phyloP scores from a whole-genome alignment of 257 asterid species.

The Ajuga chamaepitys region DNA sequence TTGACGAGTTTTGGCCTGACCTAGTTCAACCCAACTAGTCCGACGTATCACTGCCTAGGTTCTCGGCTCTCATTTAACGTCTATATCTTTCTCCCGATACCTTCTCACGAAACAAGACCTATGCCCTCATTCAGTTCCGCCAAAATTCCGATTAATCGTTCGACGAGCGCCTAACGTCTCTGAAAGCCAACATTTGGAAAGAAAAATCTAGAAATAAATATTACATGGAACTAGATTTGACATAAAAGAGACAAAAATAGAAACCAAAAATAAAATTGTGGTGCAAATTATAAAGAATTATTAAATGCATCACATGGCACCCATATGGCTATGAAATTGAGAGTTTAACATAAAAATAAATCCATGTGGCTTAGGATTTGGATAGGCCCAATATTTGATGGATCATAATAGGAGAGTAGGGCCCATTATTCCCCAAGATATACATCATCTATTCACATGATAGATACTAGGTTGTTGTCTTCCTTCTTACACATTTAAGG shows the following conservation, averaged over 20 bases:
- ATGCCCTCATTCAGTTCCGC: too few species aligned
- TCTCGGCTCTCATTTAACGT: too few species aligned
- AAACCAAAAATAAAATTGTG: neutral
- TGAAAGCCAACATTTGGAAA: too few species aligned
- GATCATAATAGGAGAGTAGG: constrained; percentile 13
- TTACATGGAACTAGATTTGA: too few species aligned
- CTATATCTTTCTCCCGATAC: too few species aligned
- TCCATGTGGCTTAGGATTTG: constrained; percentile 7
- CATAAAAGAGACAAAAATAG: constrained; percentile 1
- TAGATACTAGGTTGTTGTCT: constrained; percentile 14
- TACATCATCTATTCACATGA: constrained; percentile 17
- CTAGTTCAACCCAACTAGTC: too few species aligned
- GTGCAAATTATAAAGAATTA: constrained; percentile 11
- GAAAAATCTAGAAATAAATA: too few species aligned
- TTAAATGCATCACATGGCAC: constrained; percentile 23
- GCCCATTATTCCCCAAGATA: constrained; percentile 11
- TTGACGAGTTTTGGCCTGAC: too few species aligned
- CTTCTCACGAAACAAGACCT: too few species aligned
- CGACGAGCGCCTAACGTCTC: too few species aligned
- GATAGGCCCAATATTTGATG: neutral
- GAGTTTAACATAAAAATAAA: constrained; percentile 11
- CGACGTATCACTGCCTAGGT: too few species aligned
- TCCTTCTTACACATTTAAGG: constrained; percentile 15
- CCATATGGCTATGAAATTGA: constrained; percentile 18
- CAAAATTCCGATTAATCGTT: too few species aligned